Conservation (phyloP, 2,329 filamentous ascomycete species). For the Chalara sp. region DNA sequence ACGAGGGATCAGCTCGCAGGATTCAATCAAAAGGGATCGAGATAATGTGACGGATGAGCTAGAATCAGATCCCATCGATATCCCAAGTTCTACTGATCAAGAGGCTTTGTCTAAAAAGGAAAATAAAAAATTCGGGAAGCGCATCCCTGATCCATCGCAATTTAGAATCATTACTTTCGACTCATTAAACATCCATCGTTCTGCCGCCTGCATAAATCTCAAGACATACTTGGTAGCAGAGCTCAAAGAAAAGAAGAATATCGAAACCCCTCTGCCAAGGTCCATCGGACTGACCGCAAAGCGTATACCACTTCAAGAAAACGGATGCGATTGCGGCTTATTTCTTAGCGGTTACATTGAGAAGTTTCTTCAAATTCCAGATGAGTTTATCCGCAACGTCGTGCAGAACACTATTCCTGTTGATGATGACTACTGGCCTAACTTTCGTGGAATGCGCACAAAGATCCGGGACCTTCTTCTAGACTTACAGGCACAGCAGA, state of each 20-base stretch:
- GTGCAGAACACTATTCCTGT: conserved; percentile 53
- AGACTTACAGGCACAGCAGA: too few species aligned
- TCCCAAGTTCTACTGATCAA: conserved; percentile 3
- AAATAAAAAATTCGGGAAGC: conserved; percentile 22
- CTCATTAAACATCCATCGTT: conserved; percentile 57
- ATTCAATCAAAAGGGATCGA: not conserved
- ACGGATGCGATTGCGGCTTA: conserved; percentile 84
- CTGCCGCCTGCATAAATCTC: conserved; percentile 57
- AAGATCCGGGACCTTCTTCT: conserved; percentile 62
- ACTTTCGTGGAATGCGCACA: conserved; percentile 51
- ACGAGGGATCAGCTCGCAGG: not conserved
- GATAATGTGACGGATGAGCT: not conserved
- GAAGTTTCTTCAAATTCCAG: conserved; percentile 71
- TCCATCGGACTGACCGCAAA: conserved; percentile 59
- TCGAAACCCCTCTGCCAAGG: conserved; percentile 24
- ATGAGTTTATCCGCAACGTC: conserved; percentile 60
- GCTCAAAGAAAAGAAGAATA: conserved; percentile 51
- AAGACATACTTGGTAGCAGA: conserved; percentile 74
- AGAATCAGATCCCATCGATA: conserved; percentile 7
- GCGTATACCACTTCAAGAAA: conserved; percentile 71
- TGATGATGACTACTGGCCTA: conserved; percentile 37
- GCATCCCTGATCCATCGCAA: conserved; percentile 42
- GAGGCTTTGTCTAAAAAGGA: conserved; percentile 21
- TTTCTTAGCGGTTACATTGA: conserved; percentile 81
- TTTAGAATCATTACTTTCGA: conserved; percentile 82